Percentiles rank a stretch among this genome's conserved stretches.
Evolutionary conservation across 768 basidiomycete species (phyloP).

Genomic region (Pleurotus eryngii): DNA sequence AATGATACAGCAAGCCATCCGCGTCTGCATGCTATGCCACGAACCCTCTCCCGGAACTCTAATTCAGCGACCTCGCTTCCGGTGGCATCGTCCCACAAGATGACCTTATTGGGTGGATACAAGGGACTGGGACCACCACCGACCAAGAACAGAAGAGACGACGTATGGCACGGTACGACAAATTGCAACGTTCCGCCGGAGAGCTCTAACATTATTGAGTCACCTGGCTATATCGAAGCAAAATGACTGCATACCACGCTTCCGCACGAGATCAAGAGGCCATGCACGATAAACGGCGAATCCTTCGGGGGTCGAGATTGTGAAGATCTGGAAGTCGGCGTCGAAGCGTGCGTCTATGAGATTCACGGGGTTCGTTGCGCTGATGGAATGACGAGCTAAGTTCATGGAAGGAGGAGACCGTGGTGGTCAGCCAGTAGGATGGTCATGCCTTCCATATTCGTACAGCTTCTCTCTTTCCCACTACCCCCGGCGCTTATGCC

Average conservation of each 20-base stretch:
- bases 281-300: slow-evolving; percentile 80
- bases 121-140: slow-evolving; percentile 86
- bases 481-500: no score
- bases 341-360: slow-evolving; percentile 80
- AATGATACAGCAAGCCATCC: slow-evolving; percentile 85
- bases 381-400: slow-evolving; percentile 81
- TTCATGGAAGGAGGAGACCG: slow-evolving; percentile 56
- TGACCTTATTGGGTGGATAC: slow-evolving; percentile 89
- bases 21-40: slow-evolving; percentile 75
- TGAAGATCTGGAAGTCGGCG: slow-evolving; percentile 77
- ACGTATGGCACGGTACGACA: slow-evolving; percentile 74
- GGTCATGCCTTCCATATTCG: not conserved
- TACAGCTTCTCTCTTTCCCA: not conserved
- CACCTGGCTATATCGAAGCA: slow-evolving; percentile 9
- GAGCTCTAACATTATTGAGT: slow-evolving; percentile 49
- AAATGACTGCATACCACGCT: slow-evolving; percentile 57
- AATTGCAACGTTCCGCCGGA: slow-evolving; percentile 75
- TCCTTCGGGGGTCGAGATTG: slow-evolving; percentile 72
- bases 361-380: slow-evolving; percentile 68
- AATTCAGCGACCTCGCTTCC: slow-evolving; percentile 82
- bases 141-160: slow-evolving; percentile 81
- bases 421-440: not conserved
- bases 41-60: slow-evolving; percentile 82
- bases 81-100: slow-evolving; percentile 82
- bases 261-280: slow-evolving; percentile 75